A percentile compares a stretch with the other conserved stretches of the same genome.
Evolutionary conservation across 106 monocot genomes (phyloP).

Genomic region (Dioscorea zingiberensis): DNA sequence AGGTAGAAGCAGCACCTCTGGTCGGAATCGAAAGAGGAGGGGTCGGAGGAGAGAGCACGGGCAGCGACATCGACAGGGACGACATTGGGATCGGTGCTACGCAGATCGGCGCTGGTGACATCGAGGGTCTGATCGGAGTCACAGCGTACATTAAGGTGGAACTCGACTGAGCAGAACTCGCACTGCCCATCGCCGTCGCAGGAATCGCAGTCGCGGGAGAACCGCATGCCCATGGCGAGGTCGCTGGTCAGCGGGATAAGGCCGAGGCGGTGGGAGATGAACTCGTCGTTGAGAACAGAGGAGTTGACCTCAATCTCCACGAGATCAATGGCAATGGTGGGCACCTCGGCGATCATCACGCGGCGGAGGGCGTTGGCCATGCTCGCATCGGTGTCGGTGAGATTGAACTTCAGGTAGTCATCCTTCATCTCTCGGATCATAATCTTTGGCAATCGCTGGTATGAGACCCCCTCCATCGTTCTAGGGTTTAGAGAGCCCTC

Average conservation of each 20-base stretch:
- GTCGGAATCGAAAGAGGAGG: constrained; percentile 24
- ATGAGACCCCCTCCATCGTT: constrained; percentile 33
- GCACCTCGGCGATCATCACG: constrained; percentile 90
- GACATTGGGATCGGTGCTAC: constrained; percentile 43
- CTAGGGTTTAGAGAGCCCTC: too few species aligned
- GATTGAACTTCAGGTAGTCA: constrained; percentile 94
- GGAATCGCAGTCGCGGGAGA: constrained; percentile 90
- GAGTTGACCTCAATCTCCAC: constrained; percentile 96
- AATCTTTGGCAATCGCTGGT: constrained; percentile 73
- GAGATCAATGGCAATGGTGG: constrained; percentile 92
- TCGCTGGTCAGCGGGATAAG: constrained; percentile 72
- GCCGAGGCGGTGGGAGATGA: constrained; percentile 93
- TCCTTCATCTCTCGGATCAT: constrained; percentile 78
- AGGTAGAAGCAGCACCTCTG: constrained; percentile 17
- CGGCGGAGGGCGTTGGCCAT: constrained; percentile 95
- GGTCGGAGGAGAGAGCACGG: constrained; percentile 13
- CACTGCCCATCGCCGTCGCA: constrained; percentile 95
- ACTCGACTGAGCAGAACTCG: constrained; percentile 90
- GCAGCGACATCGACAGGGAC: constrained; percentile 61
- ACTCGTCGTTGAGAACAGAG: constrained; percentile 94
- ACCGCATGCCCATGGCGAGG: constrained; percentile 86
- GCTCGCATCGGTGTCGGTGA: constrained; percentile 80
- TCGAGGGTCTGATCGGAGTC: constrained; percentile 90
- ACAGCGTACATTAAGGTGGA: constrained; percentile 73
- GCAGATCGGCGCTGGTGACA: constrained; percentile 76